phyloP scores from a whole-genome alignment of 306 rosid species.

The Vigna hirtella region DNA sequence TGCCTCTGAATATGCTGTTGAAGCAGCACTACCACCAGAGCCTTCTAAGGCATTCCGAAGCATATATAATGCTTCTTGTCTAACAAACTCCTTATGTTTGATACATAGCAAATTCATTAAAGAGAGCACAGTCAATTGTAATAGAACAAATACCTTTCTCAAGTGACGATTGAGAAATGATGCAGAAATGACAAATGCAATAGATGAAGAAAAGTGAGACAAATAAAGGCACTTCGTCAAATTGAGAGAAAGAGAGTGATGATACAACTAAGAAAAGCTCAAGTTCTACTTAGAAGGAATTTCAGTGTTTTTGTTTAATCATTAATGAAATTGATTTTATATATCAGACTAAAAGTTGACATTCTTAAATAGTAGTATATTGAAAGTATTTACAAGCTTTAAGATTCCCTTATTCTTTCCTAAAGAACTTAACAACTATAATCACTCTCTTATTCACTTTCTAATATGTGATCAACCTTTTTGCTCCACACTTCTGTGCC shows the following conservation, averaged over 20 bases:
- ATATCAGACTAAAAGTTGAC: background rate
- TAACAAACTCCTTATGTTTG: slow-evolving; percentile 83
- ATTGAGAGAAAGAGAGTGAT: background rate
- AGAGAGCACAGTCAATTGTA: slow-evolving; percentile 19
- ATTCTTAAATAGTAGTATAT: background rate
- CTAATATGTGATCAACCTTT: slow-evolving; percentile 11
- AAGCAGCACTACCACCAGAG: slow-evolving; percentile 82
- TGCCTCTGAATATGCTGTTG: slow-evolving; percentile 91
- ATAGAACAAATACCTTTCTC: slow-evolving; percentile 3
- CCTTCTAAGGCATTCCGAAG: slow-evolving; percentile 97
- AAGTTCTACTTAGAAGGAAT: background rate
- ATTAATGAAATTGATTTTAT: background rate
- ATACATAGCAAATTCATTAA: slow-evolving; percentile 19
- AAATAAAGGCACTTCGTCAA: slow-evolving; percentile 7
- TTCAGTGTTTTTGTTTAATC: background rate
- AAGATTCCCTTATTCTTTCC: background rate
- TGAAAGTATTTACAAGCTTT: background rate
- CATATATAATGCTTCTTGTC: slow-evolving; percentile 87
- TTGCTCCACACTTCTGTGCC: background rate
- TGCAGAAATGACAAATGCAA: slow-evolving; percentile 35
- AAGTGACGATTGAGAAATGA: slow-evolving; percentile 4
- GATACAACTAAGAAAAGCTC: slow-evolving; percentile 8
- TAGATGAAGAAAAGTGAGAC: slow-evolving; percentile 25
- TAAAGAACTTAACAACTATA: slow-evolving; percentile 11
- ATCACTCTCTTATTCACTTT: slow-evolving; percentile 20